phyloP scores from a whole-genome alignment of 108 stramenopile genomes.

The Conticribra guillardii region DNA sequence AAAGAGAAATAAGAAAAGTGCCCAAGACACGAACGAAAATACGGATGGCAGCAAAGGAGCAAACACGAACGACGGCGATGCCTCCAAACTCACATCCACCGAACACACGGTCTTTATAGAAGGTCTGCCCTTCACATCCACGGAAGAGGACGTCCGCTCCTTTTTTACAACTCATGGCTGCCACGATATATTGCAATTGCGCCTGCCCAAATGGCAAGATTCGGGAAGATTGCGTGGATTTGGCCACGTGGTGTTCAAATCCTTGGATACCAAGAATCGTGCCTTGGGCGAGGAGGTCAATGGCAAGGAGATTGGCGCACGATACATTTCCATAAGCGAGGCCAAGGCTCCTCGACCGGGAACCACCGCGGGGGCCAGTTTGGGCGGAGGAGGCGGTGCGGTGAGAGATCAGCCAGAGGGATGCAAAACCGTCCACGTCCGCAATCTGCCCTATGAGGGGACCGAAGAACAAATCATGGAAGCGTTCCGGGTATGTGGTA shows the following conservation, averaged over 20 bases:
- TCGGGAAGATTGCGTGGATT: slow-evolving; percentile 91
- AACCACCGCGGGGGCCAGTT: slow-evolving; percentile 29
- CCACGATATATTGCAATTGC: slow-evolving; percentile 69
- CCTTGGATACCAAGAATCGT: slow-evolving; percentile 44
- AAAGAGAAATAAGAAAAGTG: slow-evolving; percentile 71
- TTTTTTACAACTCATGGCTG: slow-evolving; percentile 72
- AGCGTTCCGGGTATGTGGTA: slow-evolving; percentile 60
- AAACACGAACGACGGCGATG: slow-evolving; percentile 30
- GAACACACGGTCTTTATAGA: slow-evolving; percentile 89
- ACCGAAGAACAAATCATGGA: slow-evolving; percentile 80
- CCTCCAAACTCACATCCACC: slow-evolving; percentile 32
- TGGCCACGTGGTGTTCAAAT: slow-evolving; percentile 90
- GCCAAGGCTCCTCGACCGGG: slow-evolving; percentile 65
- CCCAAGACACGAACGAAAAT: neutral
- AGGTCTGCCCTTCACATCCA: slow-evolving; percentile 86
- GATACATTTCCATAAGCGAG: slow-evolving; percentile 81
- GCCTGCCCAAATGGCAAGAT: slow-evolving; percentile 95
- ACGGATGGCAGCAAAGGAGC: too few relatives aligned
- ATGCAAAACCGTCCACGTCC: slow-evolving; percentile 85
- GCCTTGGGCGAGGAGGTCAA: slow-evolving; percentile 66
- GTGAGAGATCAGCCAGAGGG: slow-evolving; percentile 53
- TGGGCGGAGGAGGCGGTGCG: slow-evolving; percentile 17
- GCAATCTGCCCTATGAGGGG: slow-evolving; percentile 91
- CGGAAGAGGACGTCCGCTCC: slow-evolving; percentile 67
- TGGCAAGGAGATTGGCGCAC: slow-evolving; percentile 73